Evolutionary conservation across 768 basidiomycete genomes (phyloP).

Genomic region (Phlebiopsis gigantea): DNA sequence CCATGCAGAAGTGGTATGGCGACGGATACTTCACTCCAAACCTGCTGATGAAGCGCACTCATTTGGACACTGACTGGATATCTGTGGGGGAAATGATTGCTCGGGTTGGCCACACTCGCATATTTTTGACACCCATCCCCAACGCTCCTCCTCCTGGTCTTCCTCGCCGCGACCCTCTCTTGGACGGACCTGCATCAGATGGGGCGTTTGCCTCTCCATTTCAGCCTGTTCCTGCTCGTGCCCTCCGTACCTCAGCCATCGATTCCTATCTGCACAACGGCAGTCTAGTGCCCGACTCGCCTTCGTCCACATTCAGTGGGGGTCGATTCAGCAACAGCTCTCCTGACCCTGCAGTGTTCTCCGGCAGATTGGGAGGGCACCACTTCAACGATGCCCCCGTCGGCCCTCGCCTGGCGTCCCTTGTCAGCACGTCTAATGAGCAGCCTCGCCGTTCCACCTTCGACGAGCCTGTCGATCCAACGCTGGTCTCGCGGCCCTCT

Average conservation of each 20-base stretch:
- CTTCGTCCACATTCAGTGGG: slow-evolving; percentile 61
- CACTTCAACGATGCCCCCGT: slow-evolving; percentile 34
- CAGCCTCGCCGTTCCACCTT: slow-evolving; percentile 26
- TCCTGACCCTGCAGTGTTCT: slow-evolving; percentile 60
- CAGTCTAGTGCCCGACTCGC: slow-evolving; percentile 62
- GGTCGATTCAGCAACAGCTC: slow-evolving; percentile 61
- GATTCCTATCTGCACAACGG: slow-evolving; percentile 52
- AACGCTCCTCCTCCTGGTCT: slow-evolving; percentile 49
- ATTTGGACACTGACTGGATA: slow-evolving; percentile 62
- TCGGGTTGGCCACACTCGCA: slow-evolving; percentile 47
- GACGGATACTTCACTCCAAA: slow-evolving; percentile 84
- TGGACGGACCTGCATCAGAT: slow-evolving; percentile 37
- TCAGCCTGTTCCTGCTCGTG: slow-evolving; percentile 62
- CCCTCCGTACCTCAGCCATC: slow-evolving; percentile 56
- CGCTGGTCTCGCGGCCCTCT: slow-evolving; percentile 25
- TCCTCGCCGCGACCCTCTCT: slow-evolving; percentile 41
- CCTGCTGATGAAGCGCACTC: slow-evolving; percentile 79
- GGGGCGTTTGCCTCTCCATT: slow-evolving; percentile 43
- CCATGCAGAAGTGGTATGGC: slow-evolving; percentile 95
- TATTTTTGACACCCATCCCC: slow-evolving; percentile 55
- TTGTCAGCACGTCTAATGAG: neutral
- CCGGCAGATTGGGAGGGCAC: slow-evolving; percentile 31
- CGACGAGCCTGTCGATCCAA: slow-evolving; percentile 37
- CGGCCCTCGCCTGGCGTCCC: slow-evolving; percentile 17
- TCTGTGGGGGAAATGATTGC: slow-evolving; percentile 55